Base-by-base conservation (phyloP, 169 alveolate species). In the Plasmodium falciparum region DNA sequence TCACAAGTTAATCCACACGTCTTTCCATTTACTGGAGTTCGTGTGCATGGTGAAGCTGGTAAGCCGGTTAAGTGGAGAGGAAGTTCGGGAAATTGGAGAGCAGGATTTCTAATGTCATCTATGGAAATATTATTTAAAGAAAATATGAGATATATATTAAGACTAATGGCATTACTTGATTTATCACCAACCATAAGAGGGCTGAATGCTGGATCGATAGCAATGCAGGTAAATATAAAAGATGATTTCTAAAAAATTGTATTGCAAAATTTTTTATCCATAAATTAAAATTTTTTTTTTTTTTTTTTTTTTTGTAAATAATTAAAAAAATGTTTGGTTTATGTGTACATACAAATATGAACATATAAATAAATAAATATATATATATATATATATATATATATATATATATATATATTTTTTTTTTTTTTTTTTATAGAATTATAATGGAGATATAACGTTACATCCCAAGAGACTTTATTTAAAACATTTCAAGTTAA, bases 31-130 rank as follows among this genome's bases (percentile, higher is more conserved):
- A 73, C 90, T 17, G 95, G 95, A 20, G 69, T 92, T 7, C 47
- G 95, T 33, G 83, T 92, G 2, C 95, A 92, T 33, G 95, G 95
- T 3, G 95, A 92, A 62, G 95, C 95, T 17, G 95, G 95, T 6
- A 92, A 71, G 20, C 95, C 95, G 12, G 94, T 91, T 22, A 86
- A 90, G 54, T 89, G 95, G 93, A 29, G 94, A 47, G 94, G 95
- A 26, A 69, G 59, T 13, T 74, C 88, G 1, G 91, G 94, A 6
- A 74, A 73, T 22, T 89, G 94, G 94, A 69, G 95, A 49, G 94
- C 93, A n/a, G 94, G 95, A 8, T 89, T 89, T 86, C 58, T 89
- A 33, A 88, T 92, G 72, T 89, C 95, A 3, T 88, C 83, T 2
- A 85, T 93, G 89, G 95, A 93, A 69, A 59, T 89, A 49, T 83